These are phyloP conservation scores for Aristolochia contorta DNA, from an alignment of 164 flowering plant genomes.

Conservation along the genomic window DNA sequence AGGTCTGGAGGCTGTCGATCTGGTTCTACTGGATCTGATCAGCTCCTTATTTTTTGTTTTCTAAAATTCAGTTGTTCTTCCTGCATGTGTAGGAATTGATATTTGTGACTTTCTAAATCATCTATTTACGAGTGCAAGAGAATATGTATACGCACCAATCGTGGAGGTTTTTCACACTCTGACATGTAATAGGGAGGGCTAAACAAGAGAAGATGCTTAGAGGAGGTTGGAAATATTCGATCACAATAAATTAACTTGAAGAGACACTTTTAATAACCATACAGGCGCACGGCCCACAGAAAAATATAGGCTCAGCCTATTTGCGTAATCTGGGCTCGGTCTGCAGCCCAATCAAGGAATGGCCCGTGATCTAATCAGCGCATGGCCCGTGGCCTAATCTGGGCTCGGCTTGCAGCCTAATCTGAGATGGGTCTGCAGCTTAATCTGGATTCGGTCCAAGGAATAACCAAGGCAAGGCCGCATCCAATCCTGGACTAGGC, in stretches of 20 bases:
- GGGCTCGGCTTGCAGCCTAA: too few species aligned
- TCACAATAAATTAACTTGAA: conserved; percentile 63
- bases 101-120: not conserved
- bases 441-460: too few species aligned
- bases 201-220: conserved; percentile 45
- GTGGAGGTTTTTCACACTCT: conserved; percentile 75
- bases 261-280: too few species aligned
- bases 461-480: too few species aligned
- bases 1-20: conserved; percentile 54
- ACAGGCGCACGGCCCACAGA: too few species aligned
- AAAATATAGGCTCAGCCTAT: too few species aligned
- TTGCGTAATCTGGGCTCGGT: too few species aligned
- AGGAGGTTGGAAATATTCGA: conserved; percentile 59
- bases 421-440: too few species aligned
- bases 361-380: too few species aligned
- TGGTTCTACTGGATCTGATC: conserved; percentile 33
- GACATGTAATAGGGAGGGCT: conserved; percentile 52
- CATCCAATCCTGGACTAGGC: too few species aligned
- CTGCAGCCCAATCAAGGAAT: too few species aligned
- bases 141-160: conserved; percentile 62
- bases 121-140: conserved; percentile 69
- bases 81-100: not conserved
- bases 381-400: too few species aligned
- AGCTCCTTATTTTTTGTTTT: conserved; percentile 5
- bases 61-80: not conserved